Conservation (phyloP, 257 asterid species). For the Solanum dulcamara region DNA sequence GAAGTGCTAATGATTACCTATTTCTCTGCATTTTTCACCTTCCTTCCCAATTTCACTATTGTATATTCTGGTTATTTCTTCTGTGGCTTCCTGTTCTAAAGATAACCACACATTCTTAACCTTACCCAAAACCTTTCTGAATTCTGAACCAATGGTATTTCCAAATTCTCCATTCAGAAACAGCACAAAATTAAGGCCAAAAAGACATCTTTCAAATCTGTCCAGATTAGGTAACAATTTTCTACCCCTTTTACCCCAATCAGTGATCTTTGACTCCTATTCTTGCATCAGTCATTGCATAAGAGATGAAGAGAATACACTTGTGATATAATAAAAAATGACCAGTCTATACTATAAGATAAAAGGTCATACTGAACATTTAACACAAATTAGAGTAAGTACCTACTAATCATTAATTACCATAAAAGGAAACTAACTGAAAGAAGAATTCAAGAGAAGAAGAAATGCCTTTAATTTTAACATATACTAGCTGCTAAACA, state of each 20-base stretch:
- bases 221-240: neutral
- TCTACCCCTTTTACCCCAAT: neutral
- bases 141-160: neutral
- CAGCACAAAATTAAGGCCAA: neutral
- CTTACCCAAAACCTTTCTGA: neutral
- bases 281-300: neutral
- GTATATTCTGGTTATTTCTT: neutral
- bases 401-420: neutral
- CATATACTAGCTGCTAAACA: neutral
- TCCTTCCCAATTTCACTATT: neutral
- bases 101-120: neutral
- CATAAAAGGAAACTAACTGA: neutral
- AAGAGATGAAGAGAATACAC: neutral
- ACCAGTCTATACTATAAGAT: neutral
- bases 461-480: neutral
- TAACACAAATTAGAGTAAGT: neutral
- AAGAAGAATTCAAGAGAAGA: neutral
- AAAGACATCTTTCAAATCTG: neutral
- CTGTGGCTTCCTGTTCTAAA: neutral
- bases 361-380: neutral
- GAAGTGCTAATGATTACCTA: neutral
- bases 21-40: neutral
- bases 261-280: neutral
- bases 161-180: neutral
- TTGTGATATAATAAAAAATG: neutral